A percentile compares a stretch with the other conserved stretches of the same genome.
These are phyloP conservation scores for Parastagonospora avenae DNA, from an alignment of 2,329 filamentous ascomycete genomes.

Conservation along the genomic window DNA sequence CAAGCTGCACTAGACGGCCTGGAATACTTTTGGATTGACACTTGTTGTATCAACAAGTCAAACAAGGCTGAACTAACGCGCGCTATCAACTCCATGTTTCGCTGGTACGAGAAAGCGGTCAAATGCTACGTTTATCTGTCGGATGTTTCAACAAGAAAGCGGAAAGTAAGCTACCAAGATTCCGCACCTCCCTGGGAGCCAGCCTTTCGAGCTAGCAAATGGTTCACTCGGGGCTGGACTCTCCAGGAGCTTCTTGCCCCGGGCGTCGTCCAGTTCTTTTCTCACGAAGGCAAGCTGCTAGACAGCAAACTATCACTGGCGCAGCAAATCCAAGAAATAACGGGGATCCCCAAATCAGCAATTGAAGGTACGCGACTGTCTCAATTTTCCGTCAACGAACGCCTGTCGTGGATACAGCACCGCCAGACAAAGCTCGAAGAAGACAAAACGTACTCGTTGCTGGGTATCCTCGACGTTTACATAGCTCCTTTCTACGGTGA, in stretches of 20 bases:
- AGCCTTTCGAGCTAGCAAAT: not conserved
- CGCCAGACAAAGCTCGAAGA: constrained; percentile 14
- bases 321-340: not conserved
- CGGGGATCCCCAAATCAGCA: not conserved
- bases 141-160: too few relatives aligned
- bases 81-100: not conserved
- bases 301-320: not conserved
- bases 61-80: not conserved
- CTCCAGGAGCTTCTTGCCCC: not conserved
- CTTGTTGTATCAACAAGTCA: constrained; percentile 7
- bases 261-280: not conserved
- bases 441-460: constrained; percentile 9
- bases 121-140: not conserved
- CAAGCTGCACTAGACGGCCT: constrained; percentile 4
- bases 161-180: too few relatives aligned
- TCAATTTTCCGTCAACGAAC: constrained; percentile 10
- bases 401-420: constrained; percentile 6
- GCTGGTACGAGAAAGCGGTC: not conserved
- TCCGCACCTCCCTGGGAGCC: not conserved
- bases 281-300: not conserved
- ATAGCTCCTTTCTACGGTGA: constrained; percentile 4
- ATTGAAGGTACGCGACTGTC: not conserved
- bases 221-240: not conserved
- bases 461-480: constrained; percentile 10
- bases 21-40: constrained; percentile 7